Base-by-base conservation (phyloP, 768 basidiomycete species). In the Solioccasus polychromus region DNA sequence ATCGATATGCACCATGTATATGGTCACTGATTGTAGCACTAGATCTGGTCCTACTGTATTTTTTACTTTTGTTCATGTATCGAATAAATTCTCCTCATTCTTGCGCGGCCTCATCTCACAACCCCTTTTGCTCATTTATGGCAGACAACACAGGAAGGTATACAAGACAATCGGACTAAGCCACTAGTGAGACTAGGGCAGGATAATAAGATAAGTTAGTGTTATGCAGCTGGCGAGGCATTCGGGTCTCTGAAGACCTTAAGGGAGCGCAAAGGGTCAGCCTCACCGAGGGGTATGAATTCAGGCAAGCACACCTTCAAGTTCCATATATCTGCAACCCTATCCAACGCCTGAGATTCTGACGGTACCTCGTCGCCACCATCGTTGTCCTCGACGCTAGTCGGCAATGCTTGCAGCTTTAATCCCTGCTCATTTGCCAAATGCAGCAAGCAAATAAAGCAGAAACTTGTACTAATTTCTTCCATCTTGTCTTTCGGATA, bases 391-490 rank as follows among this genome's bases (percentile, higher is more conserved):
- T 66, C 40, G 58, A 55, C 25, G 64, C 63, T 79, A 26, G 14
- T 52, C 25, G 70, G 54, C 12, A 71, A 58, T 36, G 80, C 67
- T 66, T 83, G 87, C 28, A 99, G 77, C 61, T 86, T 88, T 39
- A 98, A 74, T 2, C 95, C 96, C 58, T 92, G 88, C 68, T 98
- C 96, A 62, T 99, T 98, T 15, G 95, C 95, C 35, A 98, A 70
- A 71, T 98, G 96, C 15, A 99, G 71, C 20, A 98, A 72, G 60
- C 96, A 98, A 64, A 98, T 99, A 73, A 98, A 99, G 65, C 95
- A 98, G 82, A 95, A 98, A 53, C 92, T 95, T 14, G 96, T 98
- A 64, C 93, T 96, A 62, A 98, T 96, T 53, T 99, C 96, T 31
- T 87, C 87, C 86, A 98, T 88, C 72, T 95, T 97, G 34, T 97